Conservation (phyloP, 805 yeast genomes). For the Kluyveromyces starmeri region DNA sequence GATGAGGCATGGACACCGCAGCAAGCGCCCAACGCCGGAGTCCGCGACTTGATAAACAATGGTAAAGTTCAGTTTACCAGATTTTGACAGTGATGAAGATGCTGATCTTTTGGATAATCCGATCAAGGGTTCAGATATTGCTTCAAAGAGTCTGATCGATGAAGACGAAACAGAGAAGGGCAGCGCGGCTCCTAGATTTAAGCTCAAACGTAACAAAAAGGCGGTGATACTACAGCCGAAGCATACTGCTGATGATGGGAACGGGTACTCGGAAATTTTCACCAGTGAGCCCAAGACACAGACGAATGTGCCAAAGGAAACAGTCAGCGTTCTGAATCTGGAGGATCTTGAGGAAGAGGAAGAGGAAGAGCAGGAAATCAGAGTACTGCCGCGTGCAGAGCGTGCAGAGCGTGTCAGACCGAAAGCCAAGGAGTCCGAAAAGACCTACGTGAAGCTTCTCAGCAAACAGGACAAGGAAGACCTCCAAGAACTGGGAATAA, state of each 20-base stretch:
- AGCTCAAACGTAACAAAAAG: slow-evolving; percentile 1
- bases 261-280: neutral
- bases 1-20: no score
- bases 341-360: slow-evolving; percentile 14
- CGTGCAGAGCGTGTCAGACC: slow-evolving; percentile 1
- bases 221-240: neutral
- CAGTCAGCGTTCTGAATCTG: slow-evolving; percentile 12
- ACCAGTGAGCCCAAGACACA: neutral
- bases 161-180: neutral
- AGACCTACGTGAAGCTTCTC: slow-evolving; percentile 20
- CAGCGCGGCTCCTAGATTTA: slow-evolving; percentile 3
- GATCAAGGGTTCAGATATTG: no score
- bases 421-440: no score
- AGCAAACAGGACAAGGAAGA: slow-evolving; percentile 22
- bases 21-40: no score
- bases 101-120: neutral
- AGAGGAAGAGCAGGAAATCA: slow-evolving; percentile 2
- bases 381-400: slow-evolving; percentile 2
- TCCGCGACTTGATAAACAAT: no score
- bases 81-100: slow-evolving; percentile 2
- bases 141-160: neutral
- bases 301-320: neutral
- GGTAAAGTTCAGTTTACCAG: slow-evolving; percentile 1
- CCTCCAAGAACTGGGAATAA: slow-evolving; percentile 16
- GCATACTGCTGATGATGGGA: neutral